Evolutionary conservation across 2,329 filamentous ascomycete species (phyloP).

Genomic region (Exophiala sp.): DNA sequence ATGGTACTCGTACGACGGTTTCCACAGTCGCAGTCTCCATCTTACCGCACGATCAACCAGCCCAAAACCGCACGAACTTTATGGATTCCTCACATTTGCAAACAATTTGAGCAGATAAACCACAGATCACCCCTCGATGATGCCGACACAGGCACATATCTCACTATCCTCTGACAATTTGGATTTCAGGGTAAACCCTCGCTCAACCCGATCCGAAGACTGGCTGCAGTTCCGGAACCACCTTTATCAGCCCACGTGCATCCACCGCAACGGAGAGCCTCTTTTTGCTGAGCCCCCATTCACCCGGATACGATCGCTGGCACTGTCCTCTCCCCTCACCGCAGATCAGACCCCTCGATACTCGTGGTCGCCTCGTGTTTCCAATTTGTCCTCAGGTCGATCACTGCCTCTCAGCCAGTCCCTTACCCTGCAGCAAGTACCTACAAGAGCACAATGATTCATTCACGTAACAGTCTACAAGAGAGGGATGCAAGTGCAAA

Average conservation of each 20-base stretch:
- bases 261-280: neutral
- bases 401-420: neutral
- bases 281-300: neutral
- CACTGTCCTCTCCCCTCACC: neutral
- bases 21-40: no score
- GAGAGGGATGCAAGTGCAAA: no score
- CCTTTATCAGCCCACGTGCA: neutral
- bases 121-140: neutral
- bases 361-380: constrained; percentile 1
- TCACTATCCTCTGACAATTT: no score
- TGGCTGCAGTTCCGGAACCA: neutral
- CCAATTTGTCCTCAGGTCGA: constrained; percentile 1
- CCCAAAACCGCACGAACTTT: no score
- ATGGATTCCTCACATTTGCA: no score
- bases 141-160: neutral
- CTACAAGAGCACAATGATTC: neutral
- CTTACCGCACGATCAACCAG: no score
- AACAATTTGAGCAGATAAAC: no score
- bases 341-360: neutral
- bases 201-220: neutral
- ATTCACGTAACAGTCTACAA: neutral
- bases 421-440: neutral
- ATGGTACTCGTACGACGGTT: neutral
- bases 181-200: no score
- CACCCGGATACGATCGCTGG: neutral